phyloP scores from a whole-genome alignment of 164 flowering plant genomes.

The Echeveria elegans region DNA sequence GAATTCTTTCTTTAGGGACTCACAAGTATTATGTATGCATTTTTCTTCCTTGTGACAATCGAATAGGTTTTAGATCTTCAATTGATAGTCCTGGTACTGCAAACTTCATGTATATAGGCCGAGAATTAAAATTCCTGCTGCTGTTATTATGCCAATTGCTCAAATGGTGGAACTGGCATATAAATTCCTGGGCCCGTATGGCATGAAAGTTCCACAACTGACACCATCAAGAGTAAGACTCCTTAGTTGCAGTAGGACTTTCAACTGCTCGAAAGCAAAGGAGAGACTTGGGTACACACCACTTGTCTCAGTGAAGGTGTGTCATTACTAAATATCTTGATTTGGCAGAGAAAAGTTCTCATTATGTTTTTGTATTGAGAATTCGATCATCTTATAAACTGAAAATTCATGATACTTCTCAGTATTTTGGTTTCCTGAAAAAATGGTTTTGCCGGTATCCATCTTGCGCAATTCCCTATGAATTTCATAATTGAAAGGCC shows the following conservation, averaged over 20 bases:
- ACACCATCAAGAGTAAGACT: slow-evolving; percentile 93
- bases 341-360: background rate
- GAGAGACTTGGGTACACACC: slow-evolving; percentile 80
- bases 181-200: slow-evolving; percentile 66
- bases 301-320: slow-evolving; percentile 78
- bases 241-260: slow-evolving; percentile 70
- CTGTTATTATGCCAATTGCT: slow-evolving; percentile 86
- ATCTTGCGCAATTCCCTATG: background rate
- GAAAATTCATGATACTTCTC: background rate
- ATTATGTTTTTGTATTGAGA: background rate
- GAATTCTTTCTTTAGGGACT: too few species aligned
- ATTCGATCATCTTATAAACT: background rate
- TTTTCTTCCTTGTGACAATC: too few species aligned
- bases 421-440: background rate
- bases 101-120: slow-evolving; percentile 58
- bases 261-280: slow-evolving; percentile 77
- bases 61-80: background rate
- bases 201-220: slow-evolving; percentile 94
- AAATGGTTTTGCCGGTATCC: background rate
- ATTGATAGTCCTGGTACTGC: slow-evolving; percentile 18
- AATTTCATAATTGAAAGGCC: slow-evolving; percentile 4
- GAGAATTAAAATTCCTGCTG: slow-evolving; percentile 74
- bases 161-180: slow-evolving; percentile 62
- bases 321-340: background rate
- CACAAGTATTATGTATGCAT: background rate